phyloP scores from a whole-genome alignment of 306 rosid species.

The Cucurbita argyrosperma region DNA sequence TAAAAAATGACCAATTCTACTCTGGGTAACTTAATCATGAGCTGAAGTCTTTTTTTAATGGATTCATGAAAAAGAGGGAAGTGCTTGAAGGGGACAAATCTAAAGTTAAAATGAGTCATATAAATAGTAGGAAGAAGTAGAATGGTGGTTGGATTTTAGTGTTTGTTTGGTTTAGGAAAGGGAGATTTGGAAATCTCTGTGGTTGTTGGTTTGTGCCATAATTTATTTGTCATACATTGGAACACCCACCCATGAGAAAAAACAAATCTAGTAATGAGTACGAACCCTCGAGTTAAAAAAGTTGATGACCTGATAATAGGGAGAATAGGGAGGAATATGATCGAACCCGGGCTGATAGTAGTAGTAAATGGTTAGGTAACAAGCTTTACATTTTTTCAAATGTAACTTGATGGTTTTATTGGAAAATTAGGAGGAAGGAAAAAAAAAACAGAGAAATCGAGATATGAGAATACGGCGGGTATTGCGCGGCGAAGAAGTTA shows the following conservation, averaged over 20 bases:
- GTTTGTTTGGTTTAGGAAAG: background rate
- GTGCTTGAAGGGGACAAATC: background rate
- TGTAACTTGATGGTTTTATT: background rate
- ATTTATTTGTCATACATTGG: background rate
- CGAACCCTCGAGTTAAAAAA: background rate
- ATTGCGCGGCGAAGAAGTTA: slow-evolving; percentile 55
- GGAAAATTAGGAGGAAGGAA: background rate
- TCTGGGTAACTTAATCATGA: background rate
- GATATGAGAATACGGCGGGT: slow-evolving; percentile 51
- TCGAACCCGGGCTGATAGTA: too few species aligned
- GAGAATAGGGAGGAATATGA: too few species aligned
- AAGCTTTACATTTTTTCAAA: background rate
- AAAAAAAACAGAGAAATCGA: slow-evolving; percentile 30
- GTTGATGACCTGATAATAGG: too few species aligned
- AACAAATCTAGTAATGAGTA: background rate
- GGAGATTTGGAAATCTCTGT: background rate
- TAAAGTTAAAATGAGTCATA: background rate
- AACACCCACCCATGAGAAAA: background rate
- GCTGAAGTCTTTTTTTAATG: background rate
- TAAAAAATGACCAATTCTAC: background rate
- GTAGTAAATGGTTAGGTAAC: too few species aligned
- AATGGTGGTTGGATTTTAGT: background rate
- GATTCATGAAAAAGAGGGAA: background rate
- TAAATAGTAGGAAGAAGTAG: background rate
- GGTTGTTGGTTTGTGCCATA: background rate